Base-by-base conservation (phyloP, 2,329 filamentous ascomycete genomes). In the Epichloe sibirici region DNA sequence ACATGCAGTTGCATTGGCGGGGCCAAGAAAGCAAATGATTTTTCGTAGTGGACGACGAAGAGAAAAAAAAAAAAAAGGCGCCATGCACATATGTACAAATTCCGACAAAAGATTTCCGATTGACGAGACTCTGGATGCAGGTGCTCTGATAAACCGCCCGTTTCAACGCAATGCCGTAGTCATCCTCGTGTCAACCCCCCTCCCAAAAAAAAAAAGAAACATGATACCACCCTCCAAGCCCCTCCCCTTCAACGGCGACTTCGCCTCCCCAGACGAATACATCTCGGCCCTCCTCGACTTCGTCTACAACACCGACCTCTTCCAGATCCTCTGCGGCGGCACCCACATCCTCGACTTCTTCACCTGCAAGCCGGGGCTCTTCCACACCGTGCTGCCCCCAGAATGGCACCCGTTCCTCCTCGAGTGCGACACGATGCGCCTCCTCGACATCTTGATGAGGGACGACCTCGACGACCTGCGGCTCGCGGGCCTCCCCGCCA, bases 261-360 rank as follows among this genome's bases (percentile, higher is more conserved):
- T 91, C 73, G 65, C 73, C 39, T 81, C 79, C 45, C 71, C 82
- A 5, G 87, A 95, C 47, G 78, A 82, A 51, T 98, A 95, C 66
- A 78, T 95, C 48, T 75, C 87, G 28, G 83, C 82, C 17, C 78
- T 97, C 12, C 75, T 97, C 28, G 66, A 81, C 21, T 95, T 97
- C 62, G 79, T 83, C 1, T 82, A 82, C 5, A 82, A 81, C 2
- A 87, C 86, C 45, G 79, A 84, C 51, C 74, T 89, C 1, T 90
- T 96, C 60, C 86, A 88, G 58, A 88, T 88, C 28, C 76, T 98
- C n/a, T 95, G 90, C 64, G 93, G 93, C 51, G 90, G 91, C n/a
- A 88, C 97, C 1, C 93, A 98, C 65, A 90, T 98, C 57, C 77
- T 97, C 53, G 93, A 98, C 66, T 97, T 98, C 69, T 89, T 96